These are phyloP conservation scores for Phytophthora uliginosa DNA, from an alignment of 352 stramenopile genomes.

Conservation along the genomic window DNA sequence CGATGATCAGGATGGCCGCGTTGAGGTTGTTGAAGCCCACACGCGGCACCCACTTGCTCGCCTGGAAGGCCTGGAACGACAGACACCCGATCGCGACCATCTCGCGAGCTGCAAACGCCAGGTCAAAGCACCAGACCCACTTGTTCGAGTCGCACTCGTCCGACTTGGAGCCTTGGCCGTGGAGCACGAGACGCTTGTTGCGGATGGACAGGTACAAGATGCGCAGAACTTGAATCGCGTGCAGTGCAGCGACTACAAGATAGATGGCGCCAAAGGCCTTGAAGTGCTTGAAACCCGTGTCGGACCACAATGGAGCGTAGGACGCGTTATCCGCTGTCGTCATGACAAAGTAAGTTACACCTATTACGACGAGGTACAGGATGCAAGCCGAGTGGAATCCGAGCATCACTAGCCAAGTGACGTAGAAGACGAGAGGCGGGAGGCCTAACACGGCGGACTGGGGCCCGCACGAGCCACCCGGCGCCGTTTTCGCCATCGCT, in stretches of 20 bases:
- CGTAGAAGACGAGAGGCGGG: constrained; percentile 17
- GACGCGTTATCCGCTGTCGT: constrained; percentile 7
- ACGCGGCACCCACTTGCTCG: constrained; percentile 22
- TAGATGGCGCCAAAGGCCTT: constrained; percentile 26
- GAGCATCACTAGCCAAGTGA: constrained; percentile 24
- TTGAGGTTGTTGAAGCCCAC: constrained; percentile 27
- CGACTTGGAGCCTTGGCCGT: constrained; percentile 12
- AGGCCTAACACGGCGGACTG: constrained; percentile 16
- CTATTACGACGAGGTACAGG: constrained; percentile 21
- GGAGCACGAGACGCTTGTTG: constrained; percentile 28
- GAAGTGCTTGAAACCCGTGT: constrained; percentile 24
- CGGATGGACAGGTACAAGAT: constrained; percentile 30
- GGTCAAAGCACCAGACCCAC: constrained; percentile 14
- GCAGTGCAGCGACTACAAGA: constrained; percentile 11
- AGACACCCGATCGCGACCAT: constrained; percentile 25
- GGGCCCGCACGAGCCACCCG: background rate
- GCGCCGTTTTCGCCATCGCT: constrained; percentile 21
- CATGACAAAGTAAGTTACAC: constrained; percentile 7
- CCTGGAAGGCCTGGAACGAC: constrained; percentile 39
- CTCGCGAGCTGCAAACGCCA: constrained; percentile 22
- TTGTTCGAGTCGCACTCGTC: constrained; percentile 7
- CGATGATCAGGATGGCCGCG: constrained; percentile 23
- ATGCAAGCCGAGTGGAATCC: constrained; percentile 17
- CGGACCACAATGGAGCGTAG: constrained; percentile 26
- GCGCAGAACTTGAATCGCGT: constrained; percentile 30